Evolutionary conservation across 2,329 filamentous ascomycete species (phyloP).

Genomic region (Macroventuria anomochaeta): DNA sequence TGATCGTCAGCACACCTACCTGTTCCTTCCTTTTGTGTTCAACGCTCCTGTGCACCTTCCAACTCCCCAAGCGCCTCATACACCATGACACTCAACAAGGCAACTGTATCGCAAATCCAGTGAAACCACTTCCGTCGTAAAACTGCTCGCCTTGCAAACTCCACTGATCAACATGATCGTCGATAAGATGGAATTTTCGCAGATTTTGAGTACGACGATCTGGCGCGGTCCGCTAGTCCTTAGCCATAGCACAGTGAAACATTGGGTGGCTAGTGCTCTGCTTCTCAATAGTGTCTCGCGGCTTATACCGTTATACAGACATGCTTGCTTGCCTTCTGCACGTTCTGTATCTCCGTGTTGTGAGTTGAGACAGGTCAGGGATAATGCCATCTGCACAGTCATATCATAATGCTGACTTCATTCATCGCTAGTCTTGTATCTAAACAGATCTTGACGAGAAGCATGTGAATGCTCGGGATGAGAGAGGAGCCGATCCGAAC

Average conservation of each 20-base stretch:
- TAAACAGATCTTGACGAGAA: too few relatives aligned
- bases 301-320: neutral
- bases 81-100: neutral
- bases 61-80: neutral
- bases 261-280: constrained; percentile 1
- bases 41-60: neutral
- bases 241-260: constrained; percentile 10
- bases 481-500: too few relatives aligned
- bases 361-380: too few relatives aligned
- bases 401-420: too few relatives aligned
- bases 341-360: too few relatives aligned
- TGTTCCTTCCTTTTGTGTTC: neutral
- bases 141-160: neutral
- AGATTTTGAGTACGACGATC: constrained; percentile 3
- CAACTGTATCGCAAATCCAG: neutral
- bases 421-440: too few relatives aligned
- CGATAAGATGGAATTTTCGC: neutral
- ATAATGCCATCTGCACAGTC: too few relatives aligned
- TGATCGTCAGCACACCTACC: constrained; percentile 2
- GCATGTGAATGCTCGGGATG: too few relatives aligned
- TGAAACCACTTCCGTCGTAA: neutral
- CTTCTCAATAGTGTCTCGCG: constrained; percentile 3
- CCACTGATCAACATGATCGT: constrained; percentile 6
- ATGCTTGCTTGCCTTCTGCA: neutral
- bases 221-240: constrained; percentile 1